phyloP scores from a whole-genome alignment of 306 rosid species.

The Dicorynia guianensis region DNA sequence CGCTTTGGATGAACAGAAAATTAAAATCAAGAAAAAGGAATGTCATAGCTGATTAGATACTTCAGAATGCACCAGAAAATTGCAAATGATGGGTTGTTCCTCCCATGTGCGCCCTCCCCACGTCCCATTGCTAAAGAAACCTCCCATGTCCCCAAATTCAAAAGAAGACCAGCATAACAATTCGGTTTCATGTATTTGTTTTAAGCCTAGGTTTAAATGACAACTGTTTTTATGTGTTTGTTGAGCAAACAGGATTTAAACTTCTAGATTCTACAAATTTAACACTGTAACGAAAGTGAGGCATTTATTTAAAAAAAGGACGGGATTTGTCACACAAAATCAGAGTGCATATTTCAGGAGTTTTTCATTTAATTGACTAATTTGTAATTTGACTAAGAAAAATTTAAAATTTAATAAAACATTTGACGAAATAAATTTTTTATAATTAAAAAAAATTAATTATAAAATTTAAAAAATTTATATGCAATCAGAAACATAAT shows the following conservation, averaged over 20 bases:
- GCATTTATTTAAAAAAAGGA: background rate
- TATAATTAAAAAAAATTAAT: no score
- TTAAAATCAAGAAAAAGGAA: slow-evolving; percentile 65
- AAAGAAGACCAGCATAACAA: slow-evolving; percentile 43
- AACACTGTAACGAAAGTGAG: slow-evolving; percentile 10
- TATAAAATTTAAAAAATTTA: no score
- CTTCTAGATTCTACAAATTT: background rate
- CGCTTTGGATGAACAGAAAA: slow-evolving; percentile 60
- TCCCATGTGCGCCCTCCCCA: slow-evolving; percentile 43
- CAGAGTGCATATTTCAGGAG: no score
- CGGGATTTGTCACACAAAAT: background rate
- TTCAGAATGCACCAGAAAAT: slow-evolving; percentile 61
- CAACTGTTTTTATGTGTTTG: background rate
- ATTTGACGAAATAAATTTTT: no score
- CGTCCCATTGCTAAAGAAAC: slow-evolving; percentile 31
- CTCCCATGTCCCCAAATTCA: slow-evolving; percentile 40
- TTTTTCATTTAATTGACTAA: no score
- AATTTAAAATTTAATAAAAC: no score
- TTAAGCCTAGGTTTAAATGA: slow-evolving; percentile 48
- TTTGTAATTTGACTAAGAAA: no score
- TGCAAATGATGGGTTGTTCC: slow-evolving; percentile 46
- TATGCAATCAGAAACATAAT: no score
- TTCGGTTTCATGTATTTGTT: slow-evolving; percentile 67
- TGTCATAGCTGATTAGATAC: slow-evolving; percentile 64
- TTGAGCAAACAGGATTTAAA: slow-evolving; percentile 23